Evolutionary conservation across 768 basidiomycete genomes (phyloP).

Genomic region (Pleurotus tuoliensis): DNA sequence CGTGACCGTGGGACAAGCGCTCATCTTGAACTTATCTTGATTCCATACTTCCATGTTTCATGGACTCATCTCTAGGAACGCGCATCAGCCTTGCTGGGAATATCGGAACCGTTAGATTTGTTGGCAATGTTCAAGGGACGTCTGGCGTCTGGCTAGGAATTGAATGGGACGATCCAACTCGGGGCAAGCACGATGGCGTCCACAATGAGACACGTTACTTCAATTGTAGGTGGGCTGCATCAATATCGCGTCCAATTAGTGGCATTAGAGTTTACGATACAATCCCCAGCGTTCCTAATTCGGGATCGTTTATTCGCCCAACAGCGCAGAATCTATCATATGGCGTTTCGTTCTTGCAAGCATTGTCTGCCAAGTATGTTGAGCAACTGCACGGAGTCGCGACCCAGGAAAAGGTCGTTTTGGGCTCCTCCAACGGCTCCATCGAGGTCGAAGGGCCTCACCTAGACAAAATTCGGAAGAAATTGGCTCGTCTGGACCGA

Average conservation of each 20-base stretch:
- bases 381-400: slow-evolving; percentile 51
- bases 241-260: neutral
- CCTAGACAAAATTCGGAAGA: slow-evolving; percentile 72
- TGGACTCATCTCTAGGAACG: slow-evolving; percentile 37
- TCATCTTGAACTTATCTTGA: slow-evolving; percentile 15
- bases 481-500: slow-evolving; percentile 59
- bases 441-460: slow-evolving; percentile 87
- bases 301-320: slow-evolving; percentile 82
- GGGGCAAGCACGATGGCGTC: slow-evolving; percentile 86
- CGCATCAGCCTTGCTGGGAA: slow-evolving; percentile 52
- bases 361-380: slow-evolving; percentile 75
- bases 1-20: neutral
- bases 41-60: slow-evolving; percentile 11
- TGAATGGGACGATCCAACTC: slow-evolving; percentile 86
- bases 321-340: slow-evolving; percentile 48
- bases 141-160: slow-evolving; percentile 87
- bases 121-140: slow-evolving; percentile 61
- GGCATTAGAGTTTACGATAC: neutral
- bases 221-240: slow-evolving; percentile 55
- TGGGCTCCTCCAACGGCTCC: slow-evolving; percentile 79
- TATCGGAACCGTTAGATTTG: slow-evolving; percentile 67
- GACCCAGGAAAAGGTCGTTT: slow-evolving; percentile 56
- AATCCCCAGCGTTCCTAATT: slow-evolving; percentile 44
- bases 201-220: slow-evolving; percentile 82
- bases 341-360: slow-evolving; percentile 71